Evolutionary conservation across 805 yeast genomes (phyloP), one percentile per base, ranked within the genome.

Genomic region (Saturnispora halmiae): DNA sequence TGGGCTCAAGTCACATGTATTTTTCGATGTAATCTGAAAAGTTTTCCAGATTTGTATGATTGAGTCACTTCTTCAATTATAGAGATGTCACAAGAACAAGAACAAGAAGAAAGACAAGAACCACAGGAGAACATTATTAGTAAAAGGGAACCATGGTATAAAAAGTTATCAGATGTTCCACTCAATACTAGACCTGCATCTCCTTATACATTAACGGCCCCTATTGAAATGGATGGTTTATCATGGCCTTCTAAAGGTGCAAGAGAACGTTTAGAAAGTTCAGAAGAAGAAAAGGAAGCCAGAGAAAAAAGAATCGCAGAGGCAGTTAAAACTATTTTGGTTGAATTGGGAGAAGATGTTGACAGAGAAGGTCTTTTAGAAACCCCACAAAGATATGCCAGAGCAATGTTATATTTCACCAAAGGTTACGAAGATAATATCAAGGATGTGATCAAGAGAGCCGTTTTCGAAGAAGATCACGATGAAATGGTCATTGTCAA

Each of bases 401-500:
- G 94, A 46, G 98, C 99, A 4, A 85, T 92, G 94, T 70, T 92
- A 34, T 90, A 70, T 55, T 86, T 92, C 69, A 92, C 99, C 16
- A 85, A 86, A 58, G 99, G 99, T 18, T 92, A 92, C 57, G 95
- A 90, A 62, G 95, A 88, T 51, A 88, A 87, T 59, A 82, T 92
- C 45, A 72, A 84, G 47, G 95, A 85, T 56, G 95, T 87, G 21
- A 82, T 92, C 55, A 90, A 92, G 53, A 72, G 88, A 46, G 98
- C 98, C 0, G 94, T 92, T 6, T 92, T 92, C 53, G 96, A 92
- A 59, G 97, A 92, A 59, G 95, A 92, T 58, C 98, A 92, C 58
- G 97, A 92, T 60, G 99, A 92, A 58, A 92, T 92, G 97, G 97
- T 92, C 36, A 88, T 92, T 48, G 98, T 92, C 20, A 74, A 90